Evolutionary conservation across 2,329 filamentous ascomycete species (phyloP).

Genomic region (Myriosclerotinia curreyana): DNA sequence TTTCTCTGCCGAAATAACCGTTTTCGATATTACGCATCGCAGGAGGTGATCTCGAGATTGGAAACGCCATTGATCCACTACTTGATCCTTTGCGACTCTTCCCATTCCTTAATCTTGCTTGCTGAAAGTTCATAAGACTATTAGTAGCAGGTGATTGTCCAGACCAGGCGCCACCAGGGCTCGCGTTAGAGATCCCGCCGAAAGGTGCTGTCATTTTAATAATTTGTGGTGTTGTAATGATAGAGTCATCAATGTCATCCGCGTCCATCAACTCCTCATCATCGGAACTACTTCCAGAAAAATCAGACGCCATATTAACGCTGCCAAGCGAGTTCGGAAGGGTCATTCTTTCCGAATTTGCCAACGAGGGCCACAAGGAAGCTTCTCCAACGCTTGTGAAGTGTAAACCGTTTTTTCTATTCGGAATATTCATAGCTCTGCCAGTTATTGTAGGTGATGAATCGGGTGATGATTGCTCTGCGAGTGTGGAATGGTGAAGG

Average conservation of each 20-base stretch:
- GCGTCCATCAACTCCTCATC: slow-evolving; percentile 70
- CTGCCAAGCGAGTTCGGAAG: slow-evolving; percentile 66
- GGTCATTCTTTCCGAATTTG: slow-evolving; percentile 64
- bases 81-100: slow-evolving; percentile 65
- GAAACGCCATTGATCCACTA: slow-evolving; percentile 66
- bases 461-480: slow-evolving; percentile 82
- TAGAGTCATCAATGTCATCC: slow-evolving; percentile 71
- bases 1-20: slow-evolving; percentile 54
- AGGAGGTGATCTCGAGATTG: slow-evolving; percentile 75
- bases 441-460: slow-evolving; percentile 83
- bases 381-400: slow-evolving; percentile 58
- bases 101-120: slow-evolving; percentile 55
- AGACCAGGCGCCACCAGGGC: slow-evolving; percentile 60
- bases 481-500: slow-evolving; percentile 90
- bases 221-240: slow-evolving; percentile 78
- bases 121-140: slow-evolving; percentile 76
- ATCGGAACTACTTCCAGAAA: slow-evolving; percentile 68
- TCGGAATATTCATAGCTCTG: slow-evolving; percentile 63
- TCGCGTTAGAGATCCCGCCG: slow-evolving; percentile 43
- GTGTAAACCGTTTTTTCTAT: slow-evolving; percentile 46
- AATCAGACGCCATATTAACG: slow-evolving; percentile 66
- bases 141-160: slow-evolving; percentile 68
- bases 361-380: slow-evolving; percentile 69
- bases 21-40: slow-evolving; percentile 42
- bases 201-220: slow-evolving; percentile 54